Base-by-base conservation (phyloP, 2,329 filamentous ascomycete species). In the Paecilomyces dactylethromorphus region DNA sequence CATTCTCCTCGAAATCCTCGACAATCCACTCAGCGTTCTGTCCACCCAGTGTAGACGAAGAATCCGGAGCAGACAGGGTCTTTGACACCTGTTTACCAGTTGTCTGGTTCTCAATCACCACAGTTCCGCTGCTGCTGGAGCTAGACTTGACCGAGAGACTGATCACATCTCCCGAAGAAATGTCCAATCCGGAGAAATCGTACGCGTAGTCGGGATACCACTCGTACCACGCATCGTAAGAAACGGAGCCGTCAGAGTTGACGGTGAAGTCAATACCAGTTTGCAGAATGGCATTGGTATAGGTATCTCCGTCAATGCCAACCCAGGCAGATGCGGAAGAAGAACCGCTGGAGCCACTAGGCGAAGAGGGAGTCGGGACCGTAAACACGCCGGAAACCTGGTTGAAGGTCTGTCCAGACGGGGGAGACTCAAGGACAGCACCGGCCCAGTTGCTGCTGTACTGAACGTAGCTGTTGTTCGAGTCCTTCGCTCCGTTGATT, bases 1-100 rank as follows among this genome's bases (percentile, higher is more conserved):
- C 61, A 45, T 72, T 70, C 2, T 68, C 63, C 60, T 77, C 70
- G 62, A 81, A 83, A 59, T 83, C 81, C 72, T 86, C 84, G 13
- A 86, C 82, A 63, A 87, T 86, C 83, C 84, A 87, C 67, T 87
- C 84, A 11, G 82, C 84, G 61, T 85, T 85, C 64, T 79, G 79
- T 65, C 83, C 76, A 65, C 79, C 82, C 13, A 86, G 77, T 3
- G 69, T 73, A n/a, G 68, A 64, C 5, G 69, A 66, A 2, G 69
- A 69, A 0, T 68, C 69, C 55, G 82, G 73, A 56, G 72, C 75
- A 49, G 65, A 73, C 69, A 86, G 80, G 3, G 73, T 77, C 71
- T 87, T 80, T 15, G 76, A 78, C 29, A 82, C 82, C 3, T 66
- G 77, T 66, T 82, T 68, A 52, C 82, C 82, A 1, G 77, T 84